Percentiles rank a stretch among this genome's conserved stretches.
Evolutionary conservation across 106 monocot species (phyloP).

Genomic region (Dendrobium chrysotoxum): DNA sequence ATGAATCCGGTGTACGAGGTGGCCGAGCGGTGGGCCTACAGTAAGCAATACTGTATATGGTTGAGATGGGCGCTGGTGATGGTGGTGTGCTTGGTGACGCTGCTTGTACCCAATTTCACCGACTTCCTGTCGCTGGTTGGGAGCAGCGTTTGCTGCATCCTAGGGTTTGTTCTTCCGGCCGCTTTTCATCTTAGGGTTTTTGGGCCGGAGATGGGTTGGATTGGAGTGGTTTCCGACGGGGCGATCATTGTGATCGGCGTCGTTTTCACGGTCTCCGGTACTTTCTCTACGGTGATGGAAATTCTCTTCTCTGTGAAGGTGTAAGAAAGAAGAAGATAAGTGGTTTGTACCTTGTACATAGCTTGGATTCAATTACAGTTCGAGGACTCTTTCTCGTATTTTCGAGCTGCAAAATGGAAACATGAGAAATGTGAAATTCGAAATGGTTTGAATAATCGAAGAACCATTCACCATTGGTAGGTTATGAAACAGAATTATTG

Average conservation of each 20-base stretch:
- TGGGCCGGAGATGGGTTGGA: slow-evolving; percentile 29
- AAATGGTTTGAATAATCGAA: neutral
- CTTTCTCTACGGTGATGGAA: slow-evolving; percentile 33
- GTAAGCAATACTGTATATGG: slow-evolving; percentile 40
- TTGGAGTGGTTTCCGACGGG: slow-evolving; percentile 10
- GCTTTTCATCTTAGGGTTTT: slow-evolving; percentile 44
- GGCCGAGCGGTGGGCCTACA: slow-evolving; percentile 39
- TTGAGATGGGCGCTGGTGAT: slow-evolving; percentile 33
- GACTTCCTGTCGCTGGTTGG: slow-evolving; percentile 62
- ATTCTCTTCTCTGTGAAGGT: slow-evolving; percentile 27
- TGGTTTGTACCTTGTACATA: neutral
- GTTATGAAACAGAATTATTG: neutral
- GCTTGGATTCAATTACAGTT: neutral
- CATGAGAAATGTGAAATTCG: neutral
- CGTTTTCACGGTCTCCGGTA: slow-evolving; percentile 37
- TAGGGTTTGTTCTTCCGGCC: slow-evolving; percentile 50
- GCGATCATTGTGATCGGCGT: slow-evolving; percentile 31
- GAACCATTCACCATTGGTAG: neutral
- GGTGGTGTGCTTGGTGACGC: slow-evolving; percentile 30
- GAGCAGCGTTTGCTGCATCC: slow-evolving; percentile 44
- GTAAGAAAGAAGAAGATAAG: slow-evolving; percentile 4
- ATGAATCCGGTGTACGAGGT: slow-evolving; percentile 67
- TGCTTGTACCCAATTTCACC: slow-evolving; percentile 48
- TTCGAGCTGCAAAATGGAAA: neutral
- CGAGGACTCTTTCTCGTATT: neutral